Evolutionary conservation across 2,329 filamentous ascomycete species (phyloP), one percentile per base, ranked within the genome.

Genomic region (Penicillium hordei): DNA sequence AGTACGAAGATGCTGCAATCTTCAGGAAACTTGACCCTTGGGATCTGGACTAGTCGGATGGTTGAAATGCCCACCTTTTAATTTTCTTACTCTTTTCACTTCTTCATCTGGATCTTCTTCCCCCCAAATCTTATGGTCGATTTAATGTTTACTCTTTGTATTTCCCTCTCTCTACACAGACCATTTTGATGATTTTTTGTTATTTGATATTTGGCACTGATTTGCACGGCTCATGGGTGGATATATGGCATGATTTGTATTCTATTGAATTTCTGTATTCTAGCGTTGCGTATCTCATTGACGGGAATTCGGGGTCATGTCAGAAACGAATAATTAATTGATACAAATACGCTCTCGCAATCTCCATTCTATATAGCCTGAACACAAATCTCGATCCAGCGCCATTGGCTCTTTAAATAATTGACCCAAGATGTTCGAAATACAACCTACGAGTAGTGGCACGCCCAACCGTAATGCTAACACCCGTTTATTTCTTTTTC

Each of bases 31-130:
- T 61, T 33, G 65, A 71, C 57, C 63, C 67, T 38, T 72, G 68
- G 68, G 69, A 70, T 39, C 57, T 72, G 44, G 68, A 71, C 51
- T 68, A 58, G 50, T n/a, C 23, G n/a, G 13, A 25, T 42, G 34
- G 27, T n/a, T 33, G 42, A 21, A 38, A 23, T 19, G 2, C 13
- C n/a, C 31, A 36, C 17, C 48, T 51, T 60, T 31, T 19, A 21
- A 21, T 25, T 25, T 23, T 15, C 8, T 48, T 23, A n/a, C 23
- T 15, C 23, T 33, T 54, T 56, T 42, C 40, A 25, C 36, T 60
- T 49, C 56, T 48, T 39, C n/a, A 13, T 42, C 27, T 36, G 38
- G 9, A 43, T 29, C 34, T 23, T n/a, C n/a, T 48, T n/a, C 19
- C 23, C 7, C 48, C 48, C 50, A 48, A 13, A n/a, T n/a, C 6